A percentile compares a stretch with the other conserved stretches of the same genome.
phyloP scores from a whole-genome alignment of 1,284 basidiomycete species.

The Xerocomus tenax region DNA sequence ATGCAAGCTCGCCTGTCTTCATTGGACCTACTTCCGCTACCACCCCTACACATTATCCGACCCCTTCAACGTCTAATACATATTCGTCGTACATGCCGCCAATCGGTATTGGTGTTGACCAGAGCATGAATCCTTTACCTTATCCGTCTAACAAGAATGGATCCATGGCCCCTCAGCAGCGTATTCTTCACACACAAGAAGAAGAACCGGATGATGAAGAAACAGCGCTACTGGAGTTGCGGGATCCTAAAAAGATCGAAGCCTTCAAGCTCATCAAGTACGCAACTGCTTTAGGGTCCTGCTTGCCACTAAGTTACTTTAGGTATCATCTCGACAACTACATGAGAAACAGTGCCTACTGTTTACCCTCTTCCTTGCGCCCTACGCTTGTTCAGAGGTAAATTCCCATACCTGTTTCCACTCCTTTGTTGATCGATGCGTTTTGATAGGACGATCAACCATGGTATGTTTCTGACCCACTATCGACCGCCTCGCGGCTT shows the following conservation, averaged over 20 bases:
- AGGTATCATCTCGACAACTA: conserved; percentile 86
- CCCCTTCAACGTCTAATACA: conserved; percentile 29
- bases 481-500: conserved; percentile 6
- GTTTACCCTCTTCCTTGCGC: conserved; percentile 76
- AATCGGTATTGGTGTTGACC: conserved; percentile 50
- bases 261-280: conserved; percentile 77
- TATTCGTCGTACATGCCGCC: conserved; percentile 52
- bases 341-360: conserved; percentile 71
- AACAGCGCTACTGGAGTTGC: conserved; percentile 22
- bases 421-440: conserved; percentile 14
- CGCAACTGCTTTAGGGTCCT: conserved; percentile 18
- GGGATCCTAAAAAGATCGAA: conserved; percentile 61
- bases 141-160: conserved; percentile 25
- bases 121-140: conserved; percentile 43
- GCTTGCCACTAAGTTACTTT: conserved; percentile 1
- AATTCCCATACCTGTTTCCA: conserved; percentile 1
- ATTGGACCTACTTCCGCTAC: conserved; percentile 39
- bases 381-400: conserved; percentile 80
- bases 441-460: conserved; percentile 63
- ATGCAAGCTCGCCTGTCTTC: conserved; percentile 56
- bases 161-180: conserved; percentile 18
- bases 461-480: conserved; percentile 43
- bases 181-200: conserved; percentile 23
- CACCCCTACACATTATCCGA: conserved; percentile 27
- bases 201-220: conserved; percentile 25